Base-by-base conservation (phyloP, 352 stramenopile species). In the Phytopythium sindhum region DNA sequence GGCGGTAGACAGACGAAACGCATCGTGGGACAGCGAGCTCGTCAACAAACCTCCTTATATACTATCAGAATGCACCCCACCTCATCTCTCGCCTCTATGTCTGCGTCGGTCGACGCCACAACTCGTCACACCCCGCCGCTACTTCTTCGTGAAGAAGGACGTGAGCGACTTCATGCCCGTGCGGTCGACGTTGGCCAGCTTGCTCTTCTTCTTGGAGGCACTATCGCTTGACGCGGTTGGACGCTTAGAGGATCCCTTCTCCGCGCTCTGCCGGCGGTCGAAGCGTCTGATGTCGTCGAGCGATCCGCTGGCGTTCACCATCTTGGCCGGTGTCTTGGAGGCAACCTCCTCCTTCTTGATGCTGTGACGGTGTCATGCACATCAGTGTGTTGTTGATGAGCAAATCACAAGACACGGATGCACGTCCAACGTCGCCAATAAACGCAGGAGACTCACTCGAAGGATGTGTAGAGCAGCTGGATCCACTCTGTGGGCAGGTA, bases 121-220 rank as follows among this genome's bases (percentile, higher is more conserved):
- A 19, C 1, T 35, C 42, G 50, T n/a, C 11, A 21, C n/a, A 23
- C 48, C 6, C 12, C 31, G 31, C 7, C 7, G 42, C 61, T 80
- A 87, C 35, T 95, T 93, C 61, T 91, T 91, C 14, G 73, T 70
- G 57, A 95, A 95, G 59, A 95, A 95, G 2, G 84, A 92, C 47
- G 78, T 88, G 24, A 95, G 74, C 48, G 84, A 95, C 69, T 93
- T 93, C 84, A 95, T 95, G 23, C 86, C 84, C 11, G 79, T 73
- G 52, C 81, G 75, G 44, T 92, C 78, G 29, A 92, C 81, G 63
- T 85, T 91, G 15, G 78, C 84, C 45, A 93, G 67, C 52, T 93
- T 93, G 70, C 80, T 91, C 61, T 92, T 93, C 70, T 91, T 91
- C 69, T 95, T 93, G 42, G 64, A 58, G 12, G 63, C 68, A 31